Conservation (phyloP, 257 asterid species). For the Capsicum rhomboideum region DNA sequence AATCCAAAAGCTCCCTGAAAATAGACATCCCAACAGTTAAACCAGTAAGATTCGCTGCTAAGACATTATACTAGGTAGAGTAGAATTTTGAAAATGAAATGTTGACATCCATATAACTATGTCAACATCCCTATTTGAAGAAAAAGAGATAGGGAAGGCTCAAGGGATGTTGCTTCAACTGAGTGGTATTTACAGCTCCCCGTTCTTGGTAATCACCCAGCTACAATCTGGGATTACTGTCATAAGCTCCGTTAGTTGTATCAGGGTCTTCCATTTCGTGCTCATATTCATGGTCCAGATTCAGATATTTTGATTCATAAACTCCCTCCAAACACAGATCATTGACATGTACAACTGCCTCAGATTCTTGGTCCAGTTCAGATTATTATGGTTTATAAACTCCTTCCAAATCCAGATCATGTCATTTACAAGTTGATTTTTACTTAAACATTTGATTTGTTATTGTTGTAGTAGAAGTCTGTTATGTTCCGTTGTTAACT, state of each 20-base stretch:
- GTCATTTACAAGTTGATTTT: no score
- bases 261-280: neutral
- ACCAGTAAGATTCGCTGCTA: neutral
- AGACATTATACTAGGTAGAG: neutral
- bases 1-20: neutral
- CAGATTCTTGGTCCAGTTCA: neutral
- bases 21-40: neutral
- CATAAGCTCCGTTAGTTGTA: neutral
- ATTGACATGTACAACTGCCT: neutral
- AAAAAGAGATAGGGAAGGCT: no score
- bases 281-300: no score
- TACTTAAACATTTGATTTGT: neutral
- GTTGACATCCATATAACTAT: neutral
- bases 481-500: no score
- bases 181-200: no score
- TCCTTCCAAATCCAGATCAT: neutral
- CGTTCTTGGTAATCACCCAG: no score
- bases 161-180: no score
- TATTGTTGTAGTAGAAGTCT: neutral
- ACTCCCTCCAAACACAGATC: neutral
- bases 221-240: no score
- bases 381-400: neutral
- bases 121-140: no score
- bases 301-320: neutral
- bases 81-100: neutral